These are phyloP conservation scores for Dentipellis fragilis DNA, from an alignment of 768 basidiomycete species.

Conservation along the genomic window DNA sequence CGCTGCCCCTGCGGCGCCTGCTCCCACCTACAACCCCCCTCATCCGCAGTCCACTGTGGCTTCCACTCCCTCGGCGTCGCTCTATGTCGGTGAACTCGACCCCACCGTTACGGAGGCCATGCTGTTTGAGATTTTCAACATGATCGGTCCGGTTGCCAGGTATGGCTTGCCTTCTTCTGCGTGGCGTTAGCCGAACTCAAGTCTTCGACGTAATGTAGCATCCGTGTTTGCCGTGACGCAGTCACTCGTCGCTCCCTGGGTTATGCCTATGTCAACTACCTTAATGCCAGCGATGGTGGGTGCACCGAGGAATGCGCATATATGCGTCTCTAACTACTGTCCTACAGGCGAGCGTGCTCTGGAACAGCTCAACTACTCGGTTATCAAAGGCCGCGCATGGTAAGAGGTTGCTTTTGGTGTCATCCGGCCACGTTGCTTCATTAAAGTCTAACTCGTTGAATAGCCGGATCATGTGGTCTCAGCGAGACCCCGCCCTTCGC, in stretches of 20 bases:
- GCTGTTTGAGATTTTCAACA: slow-evolving; percentile 99
- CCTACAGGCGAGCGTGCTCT: slow-evolving; percentile 86
- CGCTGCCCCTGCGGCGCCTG: slow-evolving; percentile 41
- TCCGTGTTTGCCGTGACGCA: slow-evolving; percentile 99
- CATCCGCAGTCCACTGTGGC: slow-evolving; percentile 33
- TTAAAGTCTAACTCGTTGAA: neutral
- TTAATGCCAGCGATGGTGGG: slow-evolving; percentile 88
- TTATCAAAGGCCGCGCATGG: slow-evolving; percentile 98
- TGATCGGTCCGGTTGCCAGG: slow-evolving; percentile 99
- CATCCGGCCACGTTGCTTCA: neutral
- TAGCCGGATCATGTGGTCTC: slow-evolving; percentile 99
- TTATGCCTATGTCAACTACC: slow-evolving; percentile 99
- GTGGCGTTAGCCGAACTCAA: slow-evolving; percentile 4
- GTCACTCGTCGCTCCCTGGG: slow-evolving; percentile 99
- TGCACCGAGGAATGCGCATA: slow-evolving; percentile 7
- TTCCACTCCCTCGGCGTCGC: slow-evolving; percentile 78
- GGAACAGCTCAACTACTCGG: slow-evolving; percentile 97
- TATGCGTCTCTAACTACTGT: slow-evolving; percentile 6
- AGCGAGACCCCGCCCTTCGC: slow-evolving; percentile 97
- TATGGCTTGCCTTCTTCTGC: slow-evolving; percentile 25
- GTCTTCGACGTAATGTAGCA: slow-evolving; percentile 35
- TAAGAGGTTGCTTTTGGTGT: slow-evolving; percentile 24
- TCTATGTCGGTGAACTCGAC: slow-evolving; percentile 99
- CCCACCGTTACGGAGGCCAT: slow-evolving; percentile 97
- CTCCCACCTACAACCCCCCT: slow-evolving; percentile 41